These are phyloP conservation scores for Spergularia bocconei DNA, from an alignment of 148 eudicot genomes.

Conservation along the genomic window DNA sequence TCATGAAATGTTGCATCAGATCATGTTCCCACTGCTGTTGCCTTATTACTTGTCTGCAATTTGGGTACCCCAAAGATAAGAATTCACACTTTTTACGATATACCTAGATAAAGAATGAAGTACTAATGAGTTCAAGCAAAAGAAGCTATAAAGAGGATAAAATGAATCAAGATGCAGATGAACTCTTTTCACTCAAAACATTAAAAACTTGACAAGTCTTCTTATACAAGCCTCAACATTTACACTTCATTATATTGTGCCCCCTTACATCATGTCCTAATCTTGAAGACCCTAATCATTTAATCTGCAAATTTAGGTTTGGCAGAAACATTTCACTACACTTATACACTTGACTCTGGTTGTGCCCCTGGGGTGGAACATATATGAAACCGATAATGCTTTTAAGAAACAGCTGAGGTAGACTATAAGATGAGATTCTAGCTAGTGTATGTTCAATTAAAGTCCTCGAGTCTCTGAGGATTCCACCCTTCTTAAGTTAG, in stretches of 20 bases:
- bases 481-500: not conserved
- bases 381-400: not conserved
- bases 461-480: not conserved
- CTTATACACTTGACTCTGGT: too few species aligned
- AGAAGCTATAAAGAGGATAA: not conserved
- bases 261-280: not conserved
- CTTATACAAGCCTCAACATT: not conserved
- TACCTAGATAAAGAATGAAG: conserved; percentile 7
- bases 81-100: conserved; percentile 13
- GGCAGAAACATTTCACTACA: too few species aligned
- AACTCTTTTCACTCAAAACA: not conserved
- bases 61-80: conserved; percentile 18
- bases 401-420: not conserved
- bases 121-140: not conserved
- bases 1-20: not conserved
- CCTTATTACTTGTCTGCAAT: conserved; percentile 28
- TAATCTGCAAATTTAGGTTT: not conserved
- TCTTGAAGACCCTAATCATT: not conserved
- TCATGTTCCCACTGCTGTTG: conserved; percentile 18
- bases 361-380: too few species aligned
- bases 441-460: not conserved
- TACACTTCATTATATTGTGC: not conserved
- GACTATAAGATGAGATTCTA: not conserved
- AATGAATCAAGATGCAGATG: not conserved
- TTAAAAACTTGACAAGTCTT: not conserved